Conservation (phyloP, 352 stramenopile genomes). For the Saprolegnia diclina region DNA sequence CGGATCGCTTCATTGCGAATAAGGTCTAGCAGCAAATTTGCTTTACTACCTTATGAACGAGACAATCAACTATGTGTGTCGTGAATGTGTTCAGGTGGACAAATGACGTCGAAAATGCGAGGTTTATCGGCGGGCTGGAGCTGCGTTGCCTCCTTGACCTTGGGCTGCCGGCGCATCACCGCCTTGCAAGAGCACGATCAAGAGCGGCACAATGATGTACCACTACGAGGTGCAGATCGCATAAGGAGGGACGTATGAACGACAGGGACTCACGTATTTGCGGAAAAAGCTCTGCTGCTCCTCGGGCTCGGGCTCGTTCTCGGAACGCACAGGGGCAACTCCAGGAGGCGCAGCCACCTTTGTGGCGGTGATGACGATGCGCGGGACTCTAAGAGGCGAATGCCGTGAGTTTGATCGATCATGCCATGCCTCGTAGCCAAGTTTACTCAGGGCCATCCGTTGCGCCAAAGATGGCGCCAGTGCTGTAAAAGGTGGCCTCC, state of each 20-base stretch:
- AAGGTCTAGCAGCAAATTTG: conserved; percentile 15
- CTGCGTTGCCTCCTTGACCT: conserved; percentile 30
- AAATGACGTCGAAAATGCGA: too few relatives aligned
- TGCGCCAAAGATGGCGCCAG: conserved; percentile 50
- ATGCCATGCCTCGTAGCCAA: background rate
- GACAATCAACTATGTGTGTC: too few relatives aligned
- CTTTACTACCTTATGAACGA: background rate
- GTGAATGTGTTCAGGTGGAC: too few relatives aligned
- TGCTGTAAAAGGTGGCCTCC: conserved; percentile 50
- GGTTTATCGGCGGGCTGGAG: conserved; percentile 38
- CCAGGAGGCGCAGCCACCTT: conserved; percentile 58
- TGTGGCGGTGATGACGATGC: conserved; percentile 32
- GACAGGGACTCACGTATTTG: conserved; percentile 64
- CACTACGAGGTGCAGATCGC: conserved; percentile 39
- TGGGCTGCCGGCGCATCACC: conserved; percentile 36
- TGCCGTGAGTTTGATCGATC: background rate
- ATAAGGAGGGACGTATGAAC: conserved; percentile 13
- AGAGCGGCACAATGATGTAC: conserved; percentile 78
- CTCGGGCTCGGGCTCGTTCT: conserved; percentile 52
- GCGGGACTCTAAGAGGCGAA: conserved; percentile 11
- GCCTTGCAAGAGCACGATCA: conserved; percentile 70
- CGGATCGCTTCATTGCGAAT: conserved; percentile 25
- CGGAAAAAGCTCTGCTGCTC: conserved; percentile 75
- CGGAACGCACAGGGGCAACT: conserved; percentile 66
- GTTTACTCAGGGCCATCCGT: conserved; percentile 56